Conservation (phyloP, 345 rosid genomes). For the Ricinus communis region DNA sequence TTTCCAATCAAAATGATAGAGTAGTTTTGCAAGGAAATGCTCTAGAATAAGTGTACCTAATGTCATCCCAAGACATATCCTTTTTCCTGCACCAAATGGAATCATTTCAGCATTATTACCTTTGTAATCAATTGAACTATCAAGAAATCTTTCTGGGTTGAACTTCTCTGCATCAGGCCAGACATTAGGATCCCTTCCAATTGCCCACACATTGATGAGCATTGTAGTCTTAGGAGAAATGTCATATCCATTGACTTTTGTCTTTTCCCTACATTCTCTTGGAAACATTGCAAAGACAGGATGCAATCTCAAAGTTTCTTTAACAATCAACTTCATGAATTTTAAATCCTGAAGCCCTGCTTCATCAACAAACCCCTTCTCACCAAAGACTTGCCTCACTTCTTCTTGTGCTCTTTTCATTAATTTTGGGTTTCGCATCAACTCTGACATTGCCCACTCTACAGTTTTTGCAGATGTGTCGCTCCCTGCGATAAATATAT, state of each 20-base stretch:
- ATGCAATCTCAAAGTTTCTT: slow-evolving; percentile 16
- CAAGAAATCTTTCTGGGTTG: slow-evolving; percentile 25
- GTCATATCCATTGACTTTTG: slow-evolving; percentile 13
- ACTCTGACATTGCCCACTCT: slow-evolving; percentile 4
- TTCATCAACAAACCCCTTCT: slow-evolving; percentile 18
- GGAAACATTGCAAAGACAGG: slow-evolving; percentile 9
- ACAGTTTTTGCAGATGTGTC: not conserved
- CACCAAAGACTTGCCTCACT: slow-evolving; percentile 18
- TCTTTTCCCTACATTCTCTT: not conserved
- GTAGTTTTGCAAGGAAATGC: slow-evolving; percentile 20
- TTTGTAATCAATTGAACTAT: slow-evolving; percentile 23
- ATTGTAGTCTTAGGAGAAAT: slow-evolving; percentile 14
- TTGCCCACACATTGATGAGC: slow-evolving; percentile 28
- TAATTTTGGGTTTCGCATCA: slow-evolving; percentile 24
- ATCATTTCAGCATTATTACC: slow-evolving; percentile 21
- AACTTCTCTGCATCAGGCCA: slow-evolving; percentile 29
- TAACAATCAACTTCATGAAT: slow-evolving; percentile 2
- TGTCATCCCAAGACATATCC: slow-evolving; percentile 30
- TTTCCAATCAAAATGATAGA: slow-evolving; percentile 36
- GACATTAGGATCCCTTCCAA: slow-evolving; percentile 25
- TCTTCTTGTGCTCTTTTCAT: slow-evolving; percentile 27
- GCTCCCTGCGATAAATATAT: not conserved
- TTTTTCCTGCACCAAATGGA: slow-evolving; percentile 34
- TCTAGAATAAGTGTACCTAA: slow-evolving; percentile 19
- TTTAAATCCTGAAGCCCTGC: slow-evolving; percentile 7